Percentiles rank a stretch among this genome's conserved stretches.
Conservation (phyloP, 2,329 filamentous ascomycete species). For the Ceratocystis alfenasii region DNA sequence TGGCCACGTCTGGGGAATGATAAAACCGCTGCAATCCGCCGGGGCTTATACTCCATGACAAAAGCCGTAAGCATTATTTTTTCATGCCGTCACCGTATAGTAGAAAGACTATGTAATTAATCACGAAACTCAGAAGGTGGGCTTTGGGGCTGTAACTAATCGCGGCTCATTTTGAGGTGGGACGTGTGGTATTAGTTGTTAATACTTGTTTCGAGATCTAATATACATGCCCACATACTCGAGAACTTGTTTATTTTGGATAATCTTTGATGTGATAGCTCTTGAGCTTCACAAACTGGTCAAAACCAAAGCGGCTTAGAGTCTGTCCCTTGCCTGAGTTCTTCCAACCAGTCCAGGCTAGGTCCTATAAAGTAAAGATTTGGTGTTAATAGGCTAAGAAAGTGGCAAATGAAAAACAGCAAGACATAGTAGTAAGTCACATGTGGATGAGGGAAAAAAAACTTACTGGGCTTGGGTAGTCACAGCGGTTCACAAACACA, state of each 20-base stretch:
- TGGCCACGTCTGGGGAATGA: no score
- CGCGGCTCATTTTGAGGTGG: not conserved
- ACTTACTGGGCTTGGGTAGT: slow-evolving; percentile 82
- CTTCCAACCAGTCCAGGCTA: slow-evolving; percentile 98
- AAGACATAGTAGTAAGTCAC: slow-evolving; percentile 7
- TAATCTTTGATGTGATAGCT: slow-evolving; percentile 86
- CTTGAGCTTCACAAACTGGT: slow-evolving; percentile 93
- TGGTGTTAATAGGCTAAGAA: slow-evolving; percentile 24
- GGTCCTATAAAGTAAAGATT: slow-evolving; percentile 44
- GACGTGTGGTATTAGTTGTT: not conserved
- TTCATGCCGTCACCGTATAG: no score
- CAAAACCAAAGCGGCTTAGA: slow-evolving; percentile 79
- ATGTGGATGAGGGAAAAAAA: slow-evolving; percentile 15
- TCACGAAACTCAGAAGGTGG: no score
- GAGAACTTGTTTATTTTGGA: slow-evolving; percentile 38
- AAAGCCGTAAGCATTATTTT: no score
- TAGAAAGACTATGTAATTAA: no score
- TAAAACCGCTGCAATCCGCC: no score
- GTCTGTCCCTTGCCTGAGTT: slow-evolving; percentile 89
- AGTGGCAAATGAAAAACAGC: slow-evolving; percentile 17
- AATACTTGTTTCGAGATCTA: not conserved
- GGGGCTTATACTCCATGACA: no score
- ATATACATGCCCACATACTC: not conserved
- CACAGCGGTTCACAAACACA: slow-evolving; percentile 89
- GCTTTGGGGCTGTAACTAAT: no score